These are phyloP conservation scores for Globisporangium spiculum DNA, from an alignment of 352 stramenopile genomes.

Conservation along the genomic window DNA sequence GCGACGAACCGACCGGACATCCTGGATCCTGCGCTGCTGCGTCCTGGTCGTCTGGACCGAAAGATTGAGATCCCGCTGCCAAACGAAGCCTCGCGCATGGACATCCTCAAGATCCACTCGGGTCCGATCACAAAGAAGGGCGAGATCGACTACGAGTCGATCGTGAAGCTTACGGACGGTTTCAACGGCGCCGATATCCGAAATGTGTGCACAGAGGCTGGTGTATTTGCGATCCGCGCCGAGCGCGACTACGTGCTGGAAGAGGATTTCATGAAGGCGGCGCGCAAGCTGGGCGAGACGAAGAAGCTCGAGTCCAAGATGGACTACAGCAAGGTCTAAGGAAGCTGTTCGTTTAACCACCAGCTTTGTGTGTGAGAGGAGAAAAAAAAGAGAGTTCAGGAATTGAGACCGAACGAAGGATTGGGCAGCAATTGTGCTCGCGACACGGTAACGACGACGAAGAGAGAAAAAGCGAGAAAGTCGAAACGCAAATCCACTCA, in stretches of 20 bases:
- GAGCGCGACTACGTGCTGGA: conserved; percentile 99
- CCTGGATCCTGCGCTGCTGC: conserved; percentile 97
- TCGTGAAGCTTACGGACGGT: conserved; percentile 99
- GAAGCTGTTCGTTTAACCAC: background rate
- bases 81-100: conserved; percentile 97
- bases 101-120: conserved; percentile 99
- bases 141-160: conserved; percentile 99
- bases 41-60: conserved; percentile 97
- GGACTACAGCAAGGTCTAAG: conserved; percentile 99
- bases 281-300: conserved; percentile 97
- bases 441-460: background rate
- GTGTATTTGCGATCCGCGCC: conserved; percentile 98
- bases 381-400: background rate
- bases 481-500: background rate
- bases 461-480: background rate
- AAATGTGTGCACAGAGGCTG: conserved; percentile 97
- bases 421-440: background rate
- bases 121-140: conserved; percentile 97
- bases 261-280: conserved; percentile 99
- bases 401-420: background rate
- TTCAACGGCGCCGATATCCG: conserved; percentile 99
- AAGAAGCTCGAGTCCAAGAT: conserved; percentile 99
- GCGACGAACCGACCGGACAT: conserved; percentile 99
- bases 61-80: conserved; percentile 99
- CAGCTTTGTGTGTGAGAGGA: background rate